A percentile compares a stretch with the other conserved stretches of the same genome.
Conservation (phyloP, 2,329 filamentous ascomycete species). For the Fusarium oligoseptatum region DNA sequence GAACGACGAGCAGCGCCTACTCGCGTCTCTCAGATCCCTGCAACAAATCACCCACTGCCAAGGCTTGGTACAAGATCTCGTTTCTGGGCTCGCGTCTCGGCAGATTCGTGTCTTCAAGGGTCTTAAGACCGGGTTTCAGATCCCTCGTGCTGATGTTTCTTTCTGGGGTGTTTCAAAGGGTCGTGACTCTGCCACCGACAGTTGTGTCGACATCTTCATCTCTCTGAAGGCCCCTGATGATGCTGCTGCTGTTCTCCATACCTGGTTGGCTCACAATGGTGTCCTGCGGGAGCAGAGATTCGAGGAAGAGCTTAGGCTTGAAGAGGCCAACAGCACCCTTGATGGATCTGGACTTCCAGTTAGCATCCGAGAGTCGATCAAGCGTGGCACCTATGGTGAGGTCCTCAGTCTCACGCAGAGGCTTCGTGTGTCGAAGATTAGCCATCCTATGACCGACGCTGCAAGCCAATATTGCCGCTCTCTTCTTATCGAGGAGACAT, state of each 20-base stretch:
- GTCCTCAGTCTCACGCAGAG: constrained; percentile 24
- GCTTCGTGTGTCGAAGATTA: neutral
- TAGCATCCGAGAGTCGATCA: constrained; percentile 22
- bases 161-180: constrained; percentile 25
- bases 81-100: neutral
- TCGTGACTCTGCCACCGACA: neutral
- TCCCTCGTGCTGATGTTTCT: constrained; percentile 20
- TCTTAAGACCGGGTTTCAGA: constrained; percentile 27
- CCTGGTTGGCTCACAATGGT: constrained; percentile 22
- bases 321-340: constrained; percentile 2
- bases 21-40: constrained; percentile 15
- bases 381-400: constrained; percentile 25
- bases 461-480: constrained; percentile 19
- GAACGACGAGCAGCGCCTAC: constrained; percentile 20
- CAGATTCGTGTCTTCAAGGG: constrained; percentile 29
- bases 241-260: constrained; percentile 21
- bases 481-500: constrained; percentile 21
- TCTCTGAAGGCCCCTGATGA: constrained; percentile 22
- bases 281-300: constrained; percentile 16
- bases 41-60: neutral
- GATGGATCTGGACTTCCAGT: constrained; percentile 12
- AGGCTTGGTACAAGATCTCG: neutral
- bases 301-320: constrained; percentile 19
- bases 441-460: constrained; percentile 7
- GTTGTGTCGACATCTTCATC: constrained; percentile 21